phyloP scores from a whole-genome alignment of 1,284 basidiomycete genomes.

The Cystobasidiaceae sp. region DNA sequence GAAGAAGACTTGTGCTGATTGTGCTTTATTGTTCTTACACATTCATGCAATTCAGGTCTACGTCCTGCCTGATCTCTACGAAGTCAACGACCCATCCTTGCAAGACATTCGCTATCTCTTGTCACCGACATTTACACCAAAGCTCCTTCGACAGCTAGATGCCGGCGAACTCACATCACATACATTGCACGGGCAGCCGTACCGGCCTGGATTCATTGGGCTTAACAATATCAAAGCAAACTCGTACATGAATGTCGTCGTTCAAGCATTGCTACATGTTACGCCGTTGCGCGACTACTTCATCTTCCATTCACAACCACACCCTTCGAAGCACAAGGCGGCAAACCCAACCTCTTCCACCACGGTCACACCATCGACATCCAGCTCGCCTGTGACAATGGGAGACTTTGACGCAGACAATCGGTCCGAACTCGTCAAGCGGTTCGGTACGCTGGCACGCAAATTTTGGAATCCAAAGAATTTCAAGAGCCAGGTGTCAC shows the following conservation, averaged over 20 bases:
- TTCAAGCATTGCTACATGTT: conserved; percentile 88
- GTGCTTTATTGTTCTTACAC: neutral
- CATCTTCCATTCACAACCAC: conserved; percentile 37
- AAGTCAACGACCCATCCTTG: conserved; percentile 87
- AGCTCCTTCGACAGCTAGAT: conserved; percentile 60
- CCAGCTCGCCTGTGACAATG: neutral
- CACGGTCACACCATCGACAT: conserved; percentile 20
- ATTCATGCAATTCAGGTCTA: conserved; percentile 62
- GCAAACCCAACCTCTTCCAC: conserved; percentile 5
- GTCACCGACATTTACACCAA: conserved; percentile 66
- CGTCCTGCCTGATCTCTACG: conserved; percentile 95
- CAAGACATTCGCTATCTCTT: conserved; percentile 91
- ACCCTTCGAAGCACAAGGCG: conserved; percentile 1
- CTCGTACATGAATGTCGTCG: conserved; percentile 95
- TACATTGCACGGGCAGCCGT: conserved; percentile 73
- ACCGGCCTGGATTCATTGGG: conserved; percentile 89
- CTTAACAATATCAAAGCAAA: conserved; percentile 96
- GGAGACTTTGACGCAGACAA: conserved; percentile 21
- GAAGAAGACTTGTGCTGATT: neutral
- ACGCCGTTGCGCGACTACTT: conserved; percentile 82
- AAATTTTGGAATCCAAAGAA: conserved; percentile 92
- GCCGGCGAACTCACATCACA: conserved; percentile 50
- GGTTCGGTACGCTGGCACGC: conserved; percentile 72
- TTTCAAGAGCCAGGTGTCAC: conserved; percentile 97
- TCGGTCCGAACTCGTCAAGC: conserved; percentile 67